These are phyloP conservation scores for Chaetomiaceae sp. DNA, from an alignment of 2,329 filamentous ascomycete genomes.

Conservation along the genomic window DNA sequence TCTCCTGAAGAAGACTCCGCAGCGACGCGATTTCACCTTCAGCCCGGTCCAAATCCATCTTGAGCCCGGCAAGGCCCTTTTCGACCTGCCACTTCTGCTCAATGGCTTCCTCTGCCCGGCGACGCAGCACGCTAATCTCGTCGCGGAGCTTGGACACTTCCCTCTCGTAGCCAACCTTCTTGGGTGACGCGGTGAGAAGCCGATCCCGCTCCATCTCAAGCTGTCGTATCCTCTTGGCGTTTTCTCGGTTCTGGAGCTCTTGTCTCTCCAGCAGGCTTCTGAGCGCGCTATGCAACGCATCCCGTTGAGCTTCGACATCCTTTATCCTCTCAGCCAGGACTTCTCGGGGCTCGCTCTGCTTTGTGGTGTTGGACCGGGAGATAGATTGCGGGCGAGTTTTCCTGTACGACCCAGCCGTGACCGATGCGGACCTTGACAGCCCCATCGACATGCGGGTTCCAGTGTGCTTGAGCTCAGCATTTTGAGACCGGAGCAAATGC, in stretches of 20 bases:
- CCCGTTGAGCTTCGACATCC: conserved; percentile 88
- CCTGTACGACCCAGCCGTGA: conserved; percentile 51
- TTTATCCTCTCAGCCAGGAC: conserved; percentile 75
- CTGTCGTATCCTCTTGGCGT: conserved; percentile 71
- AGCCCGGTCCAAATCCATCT: conserved; percentile 94
- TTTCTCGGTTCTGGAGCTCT: conserved; percentile 76
- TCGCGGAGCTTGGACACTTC: conserved; percentile 76
- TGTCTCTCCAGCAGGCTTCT: conserved; percentile 82
- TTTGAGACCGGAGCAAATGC: conserved; percentile 54
- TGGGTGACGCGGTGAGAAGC: conserved; percentile 63
- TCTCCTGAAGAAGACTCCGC: conserved; percentile 70
- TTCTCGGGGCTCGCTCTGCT: conserved; percentile 60
- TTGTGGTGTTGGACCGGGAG: conserved; percentile 54
- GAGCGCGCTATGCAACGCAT: conserved; percentile 83
- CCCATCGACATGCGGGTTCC: conserved; percentile 38
- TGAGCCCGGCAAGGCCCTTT: conserved; percentile 79
- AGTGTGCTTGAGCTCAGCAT: conserved; percentile 24
- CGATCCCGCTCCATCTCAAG: conserved; percentile 76
- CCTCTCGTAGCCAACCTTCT: conserved; percentile 73
- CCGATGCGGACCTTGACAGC: conserved; percentile 62
- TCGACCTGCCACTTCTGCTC: conserved; percentile 97
- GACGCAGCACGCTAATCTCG: conserved; percentile 79
- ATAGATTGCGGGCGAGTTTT: conserved; percentile 35
- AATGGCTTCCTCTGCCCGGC: conserved; percentile 85
- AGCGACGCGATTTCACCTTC: conserved; percentile 90